A percentile compares a stretch with the other conserved stretches of the same genome.
phyloP scores from a whole-genome alignment of 805 yeast genomes.

The Candida piceae region DNA sequence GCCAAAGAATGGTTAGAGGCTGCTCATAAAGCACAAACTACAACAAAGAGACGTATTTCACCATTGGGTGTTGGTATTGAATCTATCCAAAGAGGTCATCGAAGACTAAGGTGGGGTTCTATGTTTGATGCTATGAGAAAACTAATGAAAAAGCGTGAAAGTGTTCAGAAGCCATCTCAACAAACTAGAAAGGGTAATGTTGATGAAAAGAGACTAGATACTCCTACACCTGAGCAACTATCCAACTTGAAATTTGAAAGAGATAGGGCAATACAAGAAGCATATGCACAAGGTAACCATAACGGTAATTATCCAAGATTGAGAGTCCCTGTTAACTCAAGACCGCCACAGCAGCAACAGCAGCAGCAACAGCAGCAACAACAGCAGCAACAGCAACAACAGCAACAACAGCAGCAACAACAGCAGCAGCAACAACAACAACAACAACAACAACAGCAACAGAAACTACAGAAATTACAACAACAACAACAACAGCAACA shows the following conservation, averaged over 20 bases:
- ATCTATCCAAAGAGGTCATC: constrained; percentile 89
- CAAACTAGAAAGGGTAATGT: constrained; percentile 27
- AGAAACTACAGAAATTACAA: too few species aligned
- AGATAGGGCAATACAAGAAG: constrained; percentile 80
- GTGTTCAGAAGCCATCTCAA: constrained; percentile 55
- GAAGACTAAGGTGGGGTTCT: constrained; percentile 89
- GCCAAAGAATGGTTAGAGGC: constrained; percentile 93
- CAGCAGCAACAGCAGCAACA: constrained; percentile 1
- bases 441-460: background rate
- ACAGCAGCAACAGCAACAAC: background rate
- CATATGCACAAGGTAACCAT: constrained; percentile 36
- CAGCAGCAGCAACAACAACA: background rate
- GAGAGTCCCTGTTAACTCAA: constrained; percentile 16
- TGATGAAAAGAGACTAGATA: constrained; percentile 35
- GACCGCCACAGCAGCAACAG: constrained; percentile 6
- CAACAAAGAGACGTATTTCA: constrained; percentile 81
- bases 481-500: too few species aligned
- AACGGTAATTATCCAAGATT: constrained; percentile 19
- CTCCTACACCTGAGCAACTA: constrained; percentile 81
- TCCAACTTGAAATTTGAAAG: constrained; percentile 79
- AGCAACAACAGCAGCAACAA: constrained; percentile 1
- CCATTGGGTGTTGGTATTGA: constrained; percentile 94
- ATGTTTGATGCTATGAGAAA: constrained; percentile 95
- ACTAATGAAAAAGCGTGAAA: constrained; percentile 84
- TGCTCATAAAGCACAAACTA: constrained; percentile 82